Evolutionary conservation across 768 basidiomycete genomes (phyloP), one percentile per base, ranked within the genome.

Genomic region (Tubosaeta sp.): DNA sequence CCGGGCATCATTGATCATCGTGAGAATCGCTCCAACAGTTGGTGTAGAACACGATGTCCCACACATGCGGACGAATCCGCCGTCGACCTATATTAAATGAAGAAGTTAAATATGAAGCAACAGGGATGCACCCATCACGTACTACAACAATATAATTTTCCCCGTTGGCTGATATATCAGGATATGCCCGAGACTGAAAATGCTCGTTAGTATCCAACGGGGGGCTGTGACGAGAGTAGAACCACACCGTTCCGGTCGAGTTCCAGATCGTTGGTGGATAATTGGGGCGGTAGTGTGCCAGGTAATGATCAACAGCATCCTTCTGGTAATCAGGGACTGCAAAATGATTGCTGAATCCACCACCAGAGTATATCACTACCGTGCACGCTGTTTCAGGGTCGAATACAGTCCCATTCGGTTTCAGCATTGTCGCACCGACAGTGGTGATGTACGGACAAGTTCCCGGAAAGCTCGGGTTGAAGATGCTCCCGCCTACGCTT

Each of bases 381-480:
- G 63, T 60, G 30, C 69, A 70, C 25, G 66, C 69, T 30, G 49
- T 52, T 48, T 70, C 71, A 12, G 49, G 52, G 0, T 65, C 59
- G 6, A 45, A 56, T n/a, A 67, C 67, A 11, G 65, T 68, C 2
- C 59, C 65, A 3, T 69, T 64, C 19, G 71, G 70, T 13, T 14
- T 19, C 22, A 78, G 59, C 60, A 73, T 73, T 2, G 79, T 79
- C 9, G 74, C 79, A 21, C 79, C 77, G 14, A 79, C 67, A 3
- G 72, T 64, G 2, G 77, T 77, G 25, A 79, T 58, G 50, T 65
- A 78, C 18, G 77, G 73, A 48, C 77, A 78, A 3, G 68, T 66
- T 18, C 57, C 68, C 1, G 77, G 77, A 69, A 76, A 77, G 18
- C 41, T 54, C 0, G 74, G 76, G 53, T 69, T 75, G 62, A 78